Evolutionary conservation across 768 basidiomycete species (phyloP).

Genomic region (Imleria badia): DNA sequence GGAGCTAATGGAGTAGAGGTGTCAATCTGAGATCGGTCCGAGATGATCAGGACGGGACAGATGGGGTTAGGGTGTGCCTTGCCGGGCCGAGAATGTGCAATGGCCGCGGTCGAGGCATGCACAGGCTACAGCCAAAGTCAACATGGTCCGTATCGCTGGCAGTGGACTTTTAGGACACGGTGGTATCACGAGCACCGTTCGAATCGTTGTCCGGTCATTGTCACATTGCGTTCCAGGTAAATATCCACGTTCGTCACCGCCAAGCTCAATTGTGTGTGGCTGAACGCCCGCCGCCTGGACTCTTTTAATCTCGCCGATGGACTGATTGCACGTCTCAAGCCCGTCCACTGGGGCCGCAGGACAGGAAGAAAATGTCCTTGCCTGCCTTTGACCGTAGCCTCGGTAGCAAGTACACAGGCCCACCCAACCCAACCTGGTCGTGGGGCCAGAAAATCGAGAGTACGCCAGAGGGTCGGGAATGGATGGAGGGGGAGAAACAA

Average conservation of each 20-base stretch:
- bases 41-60: too few relatives aligned
- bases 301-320: too few relatives aligned
- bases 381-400: constrained; percentile 19
- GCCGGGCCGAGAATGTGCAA: too few relatives aligned
- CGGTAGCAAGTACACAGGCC: constrained; percentile 23
- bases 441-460: constrained; percentile 27
- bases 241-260: not conserved
- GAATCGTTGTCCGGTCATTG: not conserved
- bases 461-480: constrained; percentile 26
- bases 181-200: too few relatives aligned
- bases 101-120: too few relatives aligned
- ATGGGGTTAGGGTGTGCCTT: too few relatives aligned
- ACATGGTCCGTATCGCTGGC: too few relatives aligned
- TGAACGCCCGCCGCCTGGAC: not conserved
- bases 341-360: not conserved
- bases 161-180: too few relatives aligned
- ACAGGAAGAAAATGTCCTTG: constrained; percentile 20
- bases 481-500: constrained; percentile 34
- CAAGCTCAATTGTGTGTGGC: not conserved
- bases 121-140: too few relatives aligned
- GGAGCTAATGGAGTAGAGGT: not conserved
- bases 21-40: too few relatives aligned
- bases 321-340: not conserved
- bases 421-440: constrained; percentile 33
- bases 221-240: not conserved